These are phyloP conservation scores for Pleurotus platypus DNA, from an alignment of 768 basidiomycete species.

Conservation along the genomic window DNA sequence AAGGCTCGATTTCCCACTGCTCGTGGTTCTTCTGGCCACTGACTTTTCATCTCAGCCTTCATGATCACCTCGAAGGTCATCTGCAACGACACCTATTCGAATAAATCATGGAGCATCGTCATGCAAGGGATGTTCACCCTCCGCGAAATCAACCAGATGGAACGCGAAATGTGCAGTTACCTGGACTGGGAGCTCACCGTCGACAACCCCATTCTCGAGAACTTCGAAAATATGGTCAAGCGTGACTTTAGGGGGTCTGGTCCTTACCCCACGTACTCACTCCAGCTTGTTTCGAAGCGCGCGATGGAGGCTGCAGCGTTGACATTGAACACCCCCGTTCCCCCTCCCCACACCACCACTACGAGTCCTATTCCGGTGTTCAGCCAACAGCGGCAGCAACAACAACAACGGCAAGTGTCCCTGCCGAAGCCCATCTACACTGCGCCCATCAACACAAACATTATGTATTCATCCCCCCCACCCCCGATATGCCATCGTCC, in stretches of 20 bases:
- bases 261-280: conserved; percentile 60
- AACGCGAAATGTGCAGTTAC: conserved; percentile 89
- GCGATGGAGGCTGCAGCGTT: conserved; percentile 43
- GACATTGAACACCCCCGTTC: conserved; percentile 34
- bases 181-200: conserved; percentile 90
- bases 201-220: conserved; percentile 54
- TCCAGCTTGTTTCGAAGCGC: conserved; percentile 60
- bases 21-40: conserved; percentile 85
- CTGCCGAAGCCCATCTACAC: conserved; percentile 27
- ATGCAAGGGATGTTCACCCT: conserved; percentile 84
- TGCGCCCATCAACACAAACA: conserved; percentile 23
- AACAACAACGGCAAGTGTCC: conserved; percentile 22
- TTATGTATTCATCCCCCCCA: conserved; percentile 25
- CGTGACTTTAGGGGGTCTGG: conserved; percentile 54
- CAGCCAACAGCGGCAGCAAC: conserved; percentile 18
- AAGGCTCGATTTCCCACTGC: conserved; percentile 93
- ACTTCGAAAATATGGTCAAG: conserved; percentile 59
- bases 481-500: conserved; percentile 51
- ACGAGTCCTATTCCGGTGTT: conserved; percentile 49
- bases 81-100: conserved; percentile 91
- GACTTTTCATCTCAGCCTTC: conserved; percentile 87
- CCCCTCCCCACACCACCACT: conserved; percentile 36
- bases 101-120: conserved; percentile 90
- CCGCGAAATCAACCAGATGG: conserved; percentile 95
- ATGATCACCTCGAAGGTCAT: conserved; percentile 94